Evolutionary conservation across 2,329 filamentous ascomycete species (phyloP).

Genomic region (Aspergillus sp.): DNA sequence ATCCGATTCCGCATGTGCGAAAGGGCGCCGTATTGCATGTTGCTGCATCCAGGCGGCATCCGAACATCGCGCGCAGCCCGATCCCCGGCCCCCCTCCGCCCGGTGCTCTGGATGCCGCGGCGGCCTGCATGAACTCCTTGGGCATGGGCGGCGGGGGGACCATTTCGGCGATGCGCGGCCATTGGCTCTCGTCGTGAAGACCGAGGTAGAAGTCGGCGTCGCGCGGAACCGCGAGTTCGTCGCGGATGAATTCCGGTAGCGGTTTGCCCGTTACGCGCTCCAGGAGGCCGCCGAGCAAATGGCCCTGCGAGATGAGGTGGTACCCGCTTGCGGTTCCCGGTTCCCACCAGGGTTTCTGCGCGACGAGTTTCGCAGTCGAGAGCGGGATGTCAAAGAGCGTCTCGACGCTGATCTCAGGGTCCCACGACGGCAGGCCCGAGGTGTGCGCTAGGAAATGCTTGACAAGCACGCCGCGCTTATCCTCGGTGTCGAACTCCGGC

Average conservation of each 20-base stretch:
- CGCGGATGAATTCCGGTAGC: slow-evolving; percentile 49
- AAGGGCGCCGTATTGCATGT: slow-evolving; percentile 37
- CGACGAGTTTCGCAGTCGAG: slow-evolving; percentile 41
- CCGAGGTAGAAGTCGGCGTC: slow-evolving; percentile 55
- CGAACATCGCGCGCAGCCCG: slow-evolving; percentile 34
- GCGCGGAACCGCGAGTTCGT: slow-evolving; percentile 49
- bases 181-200: slow-evolving; percentile 44
- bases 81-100: slow-evolving; percentile 24
- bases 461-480: slow-evolving; percentile 47
- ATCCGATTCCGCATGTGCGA: slow-evolving; percentile 48
- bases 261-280: slow-evolving; percentile 46
- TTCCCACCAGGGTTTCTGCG: slow-evolving; percentile 51
- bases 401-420: slow-evolving; percentile 35
- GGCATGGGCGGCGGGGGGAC: slow-evolving; percentile 33
- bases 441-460: slow-evolving; percentile 50
- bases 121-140: slow-evolving; percentile 14
- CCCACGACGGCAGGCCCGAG: slow-evolving; percentile 41
- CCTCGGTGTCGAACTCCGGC: slow-evolving; percentile 52
- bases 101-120: not conserved
- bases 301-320: slow-evolving; percentile 47
- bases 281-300: slow-evolving; percentile 51
- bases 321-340: slow-evolving; percentile 52
- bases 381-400: slow-evolving; percentile 40
- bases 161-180: slow-evolving; percentile 45
- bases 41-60: slow-evolving; percentile 30